phyloP scores from a whole-genome alignment of 169 alveolate species.

The Plasmodium knowlesi region DNA sequence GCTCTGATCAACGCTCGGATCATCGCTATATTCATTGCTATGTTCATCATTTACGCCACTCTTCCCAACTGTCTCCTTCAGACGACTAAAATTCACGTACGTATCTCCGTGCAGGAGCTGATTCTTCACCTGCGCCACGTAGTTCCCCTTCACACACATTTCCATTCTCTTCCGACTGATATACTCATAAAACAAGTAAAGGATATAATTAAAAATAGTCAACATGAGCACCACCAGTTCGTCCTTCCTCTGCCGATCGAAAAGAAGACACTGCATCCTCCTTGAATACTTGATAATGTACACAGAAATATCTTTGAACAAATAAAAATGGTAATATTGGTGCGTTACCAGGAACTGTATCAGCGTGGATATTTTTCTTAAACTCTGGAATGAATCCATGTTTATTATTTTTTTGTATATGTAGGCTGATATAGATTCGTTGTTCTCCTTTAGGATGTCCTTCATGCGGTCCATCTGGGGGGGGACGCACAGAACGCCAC shows the following conservation, averaged over 20 bases:
- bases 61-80: neutral
- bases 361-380: neutral
- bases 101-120: neutral
- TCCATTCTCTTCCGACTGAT: slow-evolving; percentile 5
- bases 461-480: neutral
- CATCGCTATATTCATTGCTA: neutral
- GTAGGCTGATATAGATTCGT: slow-evolving; percentile 8
- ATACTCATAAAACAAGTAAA: slow-evolving; percentile 33
- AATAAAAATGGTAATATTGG: neutral
- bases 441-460: neutral
- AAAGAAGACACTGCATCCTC: neutral
- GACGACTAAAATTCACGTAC: neutral
- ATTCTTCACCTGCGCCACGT: neutral
- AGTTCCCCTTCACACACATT: neutral
- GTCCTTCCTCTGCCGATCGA: neutral
- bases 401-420: slow-evolving; percentile 36
- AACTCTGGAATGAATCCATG: slow-evolving; percentile 12
- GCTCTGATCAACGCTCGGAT: neutral
- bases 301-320: slow-evolving; percentile 39
- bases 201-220: slow-evolving; percentile 8
- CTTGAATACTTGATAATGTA: slow-evolving; percentile 19
- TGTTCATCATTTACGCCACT: neutral
- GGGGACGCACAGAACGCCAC: neutral
- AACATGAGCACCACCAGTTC: neutral
- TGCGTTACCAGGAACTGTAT: neutral